Percentiles rank a stretch among this genome's conserved stretches.
phyloP scores from a whole-genome alignment of 1,284 basidiomycete genomes.

The Malassezia vespertilionis region DNA sequence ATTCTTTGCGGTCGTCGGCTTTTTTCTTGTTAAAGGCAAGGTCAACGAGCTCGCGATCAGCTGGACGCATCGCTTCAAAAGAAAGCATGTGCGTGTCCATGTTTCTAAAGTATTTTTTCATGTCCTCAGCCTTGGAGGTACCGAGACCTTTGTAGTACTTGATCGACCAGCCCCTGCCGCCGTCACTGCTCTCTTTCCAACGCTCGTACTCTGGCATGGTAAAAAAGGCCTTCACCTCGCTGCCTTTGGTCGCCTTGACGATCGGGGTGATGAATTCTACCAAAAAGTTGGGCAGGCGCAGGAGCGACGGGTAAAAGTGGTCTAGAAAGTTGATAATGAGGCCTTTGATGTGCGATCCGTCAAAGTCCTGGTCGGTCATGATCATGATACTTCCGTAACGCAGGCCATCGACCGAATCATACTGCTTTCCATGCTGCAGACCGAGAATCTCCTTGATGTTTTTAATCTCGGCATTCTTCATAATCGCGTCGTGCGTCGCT shows the following conservation, averaged over 20 bases:
- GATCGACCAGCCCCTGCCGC: slow-evolving; percentile 65
- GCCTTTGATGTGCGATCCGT: slow-evolving; percentile 99
- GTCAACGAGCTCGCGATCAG: slow-evolving; percentile 81
- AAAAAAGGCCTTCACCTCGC: slow-evolving; percentile 77
- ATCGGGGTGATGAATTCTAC: slow-evolving; percentile 99
- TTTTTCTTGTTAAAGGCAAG: slow-evolving; percentile 99
- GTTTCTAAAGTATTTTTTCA: slow-evolving; percentile 81
- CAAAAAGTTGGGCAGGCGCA: slow-evolving; percentile 82
- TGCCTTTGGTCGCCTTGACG: slow-evolving; percentile 69
- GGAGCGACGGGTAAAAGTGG: slow-evolving; percentile 87
- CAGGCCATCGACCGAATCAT: slow-evolving; percentile 61
- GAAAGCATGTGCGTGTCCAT: slow-evolving; percentile 90
- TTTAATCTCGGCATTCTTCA: slow-evolving; percentile 95
- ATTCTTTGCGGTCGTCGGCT: slow-evolving; percentile 95
- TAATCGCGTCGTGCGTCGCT: slow-evolving; percentile 85
- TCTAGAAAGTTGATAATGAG: slow-evolving; percentile 96
- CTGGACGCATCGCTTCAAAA: slow-evolving; percentile 69
- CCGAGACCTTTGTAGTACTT: slow-evolving; percentile 88
- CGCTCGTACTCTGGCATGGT: slow-evolving; percentile 93
- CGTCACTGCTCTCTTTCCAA: slow-evolving; percentile 73
- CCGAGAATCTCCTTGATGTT: slow-evolving; percentile 98
- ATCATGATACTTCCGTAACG: slow-evolving; percentile 97
- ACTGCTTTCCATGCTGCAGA: slow-evolving; percentile 83
- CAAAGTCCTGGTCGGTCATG: slow-evolving; percentile 99
- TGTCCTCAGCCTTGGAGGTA: slow-evolving; percentile 77